Evolutionary conservation across 345 rosid genomes (phyloP).

Genomic region (Arabidopsis suecica): DNA sequence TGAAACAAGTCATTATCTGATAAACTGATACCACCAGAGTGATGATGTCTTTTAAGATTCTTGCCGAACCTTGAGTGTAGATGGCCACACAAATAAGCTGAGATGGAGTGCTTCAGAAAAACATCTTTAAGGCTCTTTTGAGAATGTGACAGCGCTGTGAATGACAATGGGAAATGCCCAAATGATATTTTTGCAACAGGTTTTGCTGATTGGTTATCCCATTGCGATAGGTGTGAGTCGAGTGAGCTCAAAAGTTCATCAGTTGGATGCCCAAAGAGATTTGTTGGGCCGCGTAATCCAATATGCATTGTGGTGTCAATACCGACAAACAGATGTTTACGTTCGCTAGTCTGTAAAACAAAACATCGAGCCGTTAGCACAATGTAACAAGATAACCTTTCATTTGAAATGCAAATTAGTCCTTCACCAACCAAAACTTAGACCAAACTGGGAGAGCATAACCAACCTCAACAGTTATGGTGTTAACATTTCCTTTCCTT

Average conservation of each 20-base stretch:
- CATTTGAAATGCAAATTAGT: background rate
- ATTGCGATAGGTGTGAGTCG: conserved; percentile 71
- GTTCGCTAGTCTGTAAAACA: conserved; percentile 58
- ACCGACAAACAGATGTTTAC: conserved; percentile 81
- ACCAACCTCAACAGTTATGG: conserved; percentile 79
- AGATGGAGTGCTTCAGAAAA: conserved; percentile 83
- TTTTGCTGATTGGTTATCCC: conserved; percentile 65
- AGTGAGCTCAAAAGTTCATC: conserved; percentile 68
- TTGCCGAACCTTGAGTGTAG: conserved; percentile 85
- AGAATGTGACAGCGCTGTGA: conserved; percentile 67
- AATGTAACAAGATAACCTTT: background rate
- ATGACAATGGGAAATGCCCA: conserved; percentile 94
- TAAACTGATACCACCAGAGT: conserved; percentile 43
- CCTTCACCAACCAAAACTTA: background rate
- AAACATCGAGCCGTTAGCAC: conserved; percentile 32
- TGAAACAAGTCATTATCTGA: conserved; percentile 64
- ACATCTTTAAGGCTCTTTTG: conserved; percentile 70
- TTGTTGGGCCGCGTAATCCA: conserved; percentile 94
- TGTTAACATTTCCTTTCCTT: conserved; percentile 61
- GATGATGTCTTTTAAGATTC: conserved; percentile 87
- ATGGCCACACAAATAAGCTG: conserved; percentile 91
- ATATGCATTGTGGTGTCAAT: conserved; percentile 79
- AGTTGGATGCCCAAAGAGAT: conserved; percentile 94
- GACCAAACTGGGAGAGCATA: conserved; percentile 7
- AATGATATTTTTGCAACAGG: conserved; percentile 80